Evolutionary conservation across 805 yeast species (phyloP), one percentile per base, ranked within the genome.

Genomic region (Myxozyma geophila): DNA sequence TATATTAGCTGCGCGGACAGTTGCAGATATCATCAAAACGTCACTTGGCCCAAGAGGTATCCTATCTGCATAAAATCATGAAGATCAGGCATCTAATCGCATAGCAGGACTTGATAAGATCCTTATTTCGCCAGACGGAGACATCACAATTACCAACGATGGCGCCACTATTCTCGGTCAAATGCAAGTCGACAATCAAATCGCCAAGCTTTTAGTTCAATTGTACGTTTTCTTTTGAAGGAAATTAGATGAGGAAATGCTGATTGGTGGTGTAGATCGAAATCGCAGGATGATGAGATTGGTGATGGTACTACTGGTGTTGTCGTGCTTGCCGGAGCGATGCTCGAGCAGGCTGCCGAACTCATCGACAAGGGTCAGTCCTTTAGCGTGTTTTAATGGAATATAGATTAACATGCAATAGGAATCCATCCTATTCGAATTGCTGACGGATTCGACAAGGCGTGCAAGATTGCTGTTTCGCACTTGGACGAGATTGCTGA

Each of bases 251-350:
- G 21, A 23, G 5, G 28, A 28, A 8, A 13, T 9, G 40, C n/a
- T 54, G 23, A 21, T n/a, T 23, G 21, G 33, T 3, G 44, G 33
- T 33, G 21, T 50, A 66, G 69, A 56, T 71, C 97, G 37, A 89
- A 85, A 76, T 90, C 97, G 35, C 99, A 93, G 81, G 99, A 93
- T 77, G 97, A 95, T 75, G 98, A 93, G 79, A 91, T 93, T 75
- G 99, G 99, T 61, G 99, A 93, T 76, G 99, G 99, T 74, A 95
- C 99, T 36, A 95, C 99, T 5, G 98, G 98, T 74, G 99, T 95
- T 36, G 98, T 95, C 59, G 98, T 95, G 1, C 80, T 95, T 58
- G 98, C 99, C 0, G 89, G 97, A 70, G 96, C 98, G 1, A 80
- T 95, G 68, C 81, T 95, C 63, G 98, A 93, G 76, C 97, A 95